Evolutionary conservation across 345 rosid genomes (phyloP), one percentile per base, ranked within the genome.

Genomic region (Eucalyptus cloeziana): DNA sequence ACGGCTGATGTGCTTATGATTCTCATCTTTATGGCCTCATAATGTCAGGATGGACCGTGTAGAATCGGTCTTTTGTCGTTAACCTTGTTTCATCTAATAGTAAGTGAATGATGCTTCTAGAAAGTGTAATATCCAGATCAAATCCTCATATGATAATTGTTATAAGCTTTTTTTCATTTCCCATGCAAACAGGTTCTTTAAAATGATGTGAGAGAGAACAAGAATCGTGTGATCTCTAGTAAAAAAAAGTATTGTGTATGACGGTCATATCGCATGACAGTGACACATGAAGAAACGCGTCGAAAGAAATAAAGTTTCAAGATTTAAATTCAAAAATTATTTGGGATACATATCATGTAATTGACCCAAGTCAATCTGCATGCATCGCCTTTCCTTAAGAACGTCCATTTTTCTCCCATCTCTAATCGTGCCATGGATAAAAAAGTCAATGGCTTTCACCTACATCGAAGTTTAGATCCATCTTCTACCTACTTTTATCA

Each of bases 181-280:
- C 27, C 5, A 2, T 76, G 30, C 7, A 2, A 40, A 21, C 3
- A 1, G 1, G 6, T 76, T 10, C 5, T 37, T 19, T 22, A 76
- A 21, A 40, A 40, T 10, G 83, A 76, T 0, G 8, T 2, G 5
- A 6, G 3, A 19, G 15, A 19, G 7, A 37, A 37, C 2, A 21
- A 19, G 11, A 37, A 76, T 3, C 0, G 4, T 6, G 1, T 3
- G 5, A 17, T 5, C 13, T 69, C 25, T 4, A 17, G 1, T 0
- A 0, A 69, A 69, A 33, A 2, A 69, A 69, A 17, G 2, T 5
- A 19, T 40, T 40, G 6, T 8, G 0, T 76, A 3, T 10, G 8
- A 40, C 1, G 3, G 2, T 6, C 2, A 10, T 10, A 76, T 76
- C 5, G 2, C 3, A 2, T 37, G 15, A 76, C 2, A 5, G 3